phyloP scores from a whole-genome alignment of 345 rosid species.

The Eucalyptus curtisii region DNA sequence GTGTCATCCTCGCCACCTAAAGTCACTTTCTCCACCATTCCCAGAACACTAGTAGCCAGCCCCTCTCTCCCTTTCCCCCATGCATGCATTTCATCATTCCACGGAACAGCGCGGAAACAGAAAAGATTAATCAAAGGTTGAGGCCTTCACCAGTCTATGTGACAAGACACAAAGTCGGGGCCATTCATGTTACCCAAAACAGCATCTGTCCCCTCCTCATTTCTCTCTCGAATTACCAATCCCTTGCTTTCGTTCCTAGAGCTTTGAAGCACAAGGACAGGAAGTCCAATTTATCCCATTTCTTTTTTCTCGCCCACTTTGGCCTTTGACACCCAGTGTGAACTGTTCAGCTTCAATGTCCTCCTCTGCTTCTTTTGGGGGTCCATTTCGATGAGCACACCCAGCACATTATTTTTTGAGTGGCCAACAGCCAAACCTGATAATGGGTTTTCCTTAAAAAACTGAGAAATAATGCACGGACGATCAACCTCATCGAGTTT shows the following conservation, averaged over 20 bases:
- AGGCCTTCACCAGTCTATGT: not conserved
- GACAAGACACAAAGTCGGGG: conserved; percentile 32
- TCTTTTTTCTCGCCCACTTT: not conserved
- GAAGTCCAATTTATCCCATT: not conserved
- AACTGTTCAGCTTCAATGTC: not conserved
- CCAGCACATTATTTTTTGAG: conserved; percentile 8
- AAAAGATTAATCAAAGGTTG: not conserved
- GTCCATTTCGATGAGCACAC: not conserved
- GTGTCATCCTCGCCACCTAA: not conserved
- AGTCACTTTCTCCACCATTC: not conserved
- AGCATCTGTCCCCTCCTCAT: conserved; percentile 9
- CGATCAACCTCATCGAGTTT: not conserved
- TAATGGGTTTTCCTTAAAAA: conserved; percentile 2
- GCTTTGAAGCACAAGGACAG: conserved; percentile 10
- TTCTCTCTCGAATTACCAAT: not conserved
- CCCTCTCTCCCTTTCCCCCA: not conserved
- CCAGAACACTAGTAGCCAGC: not conserved
- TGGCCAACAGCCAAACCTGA: conserved; percentile 53
- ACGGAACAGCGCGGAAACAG: not conserved
- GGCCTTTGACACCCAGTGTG: not conserved
- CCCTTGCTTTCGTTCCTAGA: conserved; percentile 14
- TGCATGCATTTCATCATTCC: conserved; percentile 5
- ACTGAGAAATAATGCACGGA: not conserved
- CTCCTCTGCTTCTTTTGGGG: not conserved
- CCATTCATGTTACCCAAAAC: conserved; percentile 1